A percentile compares a stretch with the other conserved stretches of the same genome.
These are phyloP conservation scores for Pythium vanterpoolii DNA, from an alignment of 352 stramenopile species.

Conservation along the genomic window DNA sequence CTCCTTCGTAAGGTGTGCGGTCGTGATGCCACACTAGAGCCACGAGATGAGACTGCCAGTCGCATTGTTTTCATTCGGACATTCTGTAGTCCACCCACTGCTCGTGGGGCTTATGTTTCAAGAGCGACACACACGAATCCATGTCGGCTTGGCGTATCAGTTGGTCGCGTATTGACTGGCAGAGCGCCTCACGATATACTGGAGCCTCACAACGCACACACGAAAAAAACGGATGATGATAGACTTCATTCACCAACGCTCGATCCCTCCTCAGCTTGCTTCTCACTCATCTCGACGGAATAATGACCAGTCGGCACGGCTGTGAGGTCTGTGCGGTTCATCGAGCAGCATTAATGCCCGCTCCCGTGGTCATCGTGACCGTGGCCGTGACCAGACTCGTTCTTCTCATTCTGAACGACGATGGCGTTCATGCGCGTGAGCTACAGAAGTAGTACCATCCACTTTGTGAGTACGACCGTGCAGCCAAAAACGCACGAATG, in stretches of 20 bases:
- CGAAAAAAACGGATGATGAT: not conserved
- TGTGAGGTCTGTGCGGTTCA: not conserved
- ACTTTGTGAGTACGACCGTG: not conserved
- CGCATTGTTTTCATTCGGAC: too few relatives aligned
- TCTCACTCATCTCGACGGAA: constrained; percentile 1
- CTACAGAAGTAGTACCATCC: constrained; percentile 23
- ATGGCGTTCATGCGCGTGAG: constrained; percentile 84
- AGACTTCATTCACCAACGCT: not conserved
- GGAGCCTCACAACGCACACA: not conserved
- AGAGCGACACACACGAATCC: too few relatives aligned
- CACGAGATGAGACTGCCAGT: too few relatives aligned
- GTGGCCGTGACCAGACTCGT: constrained; percentile 40
- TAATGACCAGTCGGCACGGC: not conserved
- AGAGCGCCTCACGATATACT: too few relatives aligned
- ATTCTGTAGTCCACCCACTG: too few relatives aligned
- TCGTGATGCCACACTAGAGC: too few relatives aligned
- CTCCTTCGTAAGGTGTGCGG: too few relatives aligned
- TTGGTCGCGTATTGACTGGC: too few relatives aligned
- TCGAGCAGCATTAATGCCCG: constrained; percentile 14
- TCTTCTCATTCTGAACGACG: constrained; percentile 72
- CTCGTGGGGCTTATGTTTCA: too few relatives aligned
- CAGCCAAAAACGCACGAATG: not conserved
- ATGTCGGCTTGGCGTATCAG: too few relatives aligned
- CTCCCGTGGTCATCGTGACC: constrained; percentile 37
- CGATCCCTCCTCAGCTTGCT: not conserved